phyloP scores from a whole-genome alignment of 495 filamentous ascomycete genomes.

The Annulohypoxylon moriforme region DNA sequence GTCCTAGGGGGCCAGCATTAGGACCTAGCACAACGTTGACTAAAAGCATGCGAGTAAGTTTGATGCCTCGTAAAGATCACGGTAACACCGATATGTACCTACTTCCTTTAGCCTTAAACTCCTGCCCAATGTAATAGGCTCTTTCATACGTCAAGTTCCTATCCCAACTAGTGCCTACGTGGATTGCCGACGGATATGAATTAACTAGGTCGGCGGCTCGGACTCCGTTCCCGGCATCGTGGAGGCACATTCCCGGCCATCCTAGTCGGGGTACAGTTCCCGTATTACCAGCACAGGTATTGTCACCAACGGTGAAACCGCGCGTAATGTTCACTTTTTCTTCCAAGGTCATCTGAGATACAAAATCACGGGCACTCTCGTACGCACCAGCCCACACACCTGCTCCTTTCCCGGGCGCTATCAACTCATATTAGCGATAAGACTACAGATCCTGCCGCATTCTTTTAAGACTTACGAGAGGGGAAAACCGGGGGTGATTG shows the following conservation, averaged over 20 bases:
- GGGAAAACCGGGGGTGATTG: constrained; percentile 66
- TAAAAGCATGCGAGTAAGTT: constrained; percentile 68
- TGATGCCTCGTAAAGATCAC: background rate
- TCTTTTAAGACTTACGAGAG: constrained; percentile 51
- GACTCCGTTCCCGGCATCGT: constrained; percentile 72
- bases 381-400: constrained; percentile 53
- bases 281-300: constrained; percentile 64
- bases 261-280: constrained; percentile 62
- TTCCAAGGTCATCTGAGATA: constrained; percentile 53
- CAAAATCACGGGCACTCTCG: constrained; percentile 48
- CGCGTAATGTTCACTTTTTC: constrained; percentile 56
- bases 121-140: constrained; percentile 64
- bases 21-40: constrained; percentile 79
- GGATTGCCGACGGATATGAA: constrained; percentile 66
- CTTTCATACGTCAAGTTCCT: constrained; percentile 61
- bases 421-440: constrained; percentile 33
- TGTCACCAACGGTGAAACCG: constrained; percentile 51
- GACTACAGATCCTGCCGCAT: background rate
- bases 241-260: constrained; percentile 71
- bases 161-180: constrained; percentile 69
- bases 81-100: background rate
- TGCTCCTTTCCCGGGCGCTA: constrained; percentile 63
- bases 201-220: constrained; percentile 70
- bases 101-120: constrained; percentile 69
- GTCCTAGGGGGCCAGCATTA: constrained; percentile 68